phyloP scores from a whole-genome alignment of 2,329 filamentous ascomycete genomes.

The Blumeriella jaapii region DNA sequence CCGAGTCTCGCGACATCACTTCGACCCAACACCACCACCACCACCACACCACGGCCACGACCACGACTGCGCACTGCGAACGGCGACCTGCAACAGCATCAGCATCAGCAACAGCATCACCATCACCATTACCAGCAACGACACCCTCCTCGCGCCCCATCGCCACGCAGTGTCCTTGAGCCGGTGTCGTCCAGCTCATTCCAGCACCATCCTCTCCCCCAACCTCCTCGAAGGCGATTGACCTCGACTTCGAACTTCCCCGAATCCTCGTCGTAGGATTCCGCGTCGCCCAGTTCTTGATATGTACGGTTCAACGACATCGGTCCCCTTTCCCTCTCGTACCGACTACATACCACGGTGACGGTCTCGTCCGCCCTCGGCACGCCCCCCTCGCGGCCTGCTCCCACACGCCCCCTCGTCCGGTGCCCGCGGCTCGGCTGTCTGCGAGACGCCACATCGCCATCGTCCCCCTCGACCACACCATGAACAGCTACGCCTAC shows the following conservation, averaged over 20 bases:
- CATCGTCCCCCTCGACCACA: too few relatives aligned
- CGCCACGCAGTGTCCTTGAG: too few relatives aligned
- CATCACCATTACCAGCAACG: too few relatives aligned
- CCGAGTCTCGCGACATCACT: constrained; percentile 13
- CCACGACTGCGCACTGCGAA: too few relatives aligned
- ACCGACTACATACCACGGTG: constrained; percentile 30
- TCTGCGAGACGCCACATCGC: constrained; percentile 21
- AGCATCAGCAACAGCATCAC: too few relatives aligned
- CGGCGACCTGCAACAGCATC: too few relatives aligned
- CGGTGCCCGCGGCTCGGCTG: too few relatives aligned
- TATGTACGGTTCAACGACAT: constrained; percentile 28
- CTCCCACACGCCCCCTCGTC: too few relatives aligned
- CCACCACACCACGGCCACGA: constrained; percentile 18
- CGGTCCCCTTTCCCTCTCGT: constrained; percentile 27
- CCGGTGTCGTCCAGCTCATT: constrained; percentile 22
- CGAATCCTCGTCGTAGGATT: constrained; percentile 19
- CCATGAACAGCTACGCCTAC: constrained; percentile 25
- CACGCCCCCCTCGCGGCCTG: constrained; percentile 19
- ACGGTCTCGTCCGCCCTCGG: constrained; percentile 26
- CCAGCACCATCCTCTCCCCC: too few relatives aligned
- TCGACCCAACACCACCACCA: constrained; percentile 11
- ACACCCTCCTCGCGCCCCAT: too few relatives aligned
- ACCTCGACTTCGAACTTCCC: constrained; percentile 21
- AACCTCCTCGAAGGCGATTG: constrained; percentile 19
- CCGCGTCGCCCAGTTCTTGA: constrained; percentile 24